Evolutionary conservation across 1,284 basidiomycete species (phyloP), one percentile per base, ranked within the genome.

Genomic region (Austroboletus niveus): DNA sequence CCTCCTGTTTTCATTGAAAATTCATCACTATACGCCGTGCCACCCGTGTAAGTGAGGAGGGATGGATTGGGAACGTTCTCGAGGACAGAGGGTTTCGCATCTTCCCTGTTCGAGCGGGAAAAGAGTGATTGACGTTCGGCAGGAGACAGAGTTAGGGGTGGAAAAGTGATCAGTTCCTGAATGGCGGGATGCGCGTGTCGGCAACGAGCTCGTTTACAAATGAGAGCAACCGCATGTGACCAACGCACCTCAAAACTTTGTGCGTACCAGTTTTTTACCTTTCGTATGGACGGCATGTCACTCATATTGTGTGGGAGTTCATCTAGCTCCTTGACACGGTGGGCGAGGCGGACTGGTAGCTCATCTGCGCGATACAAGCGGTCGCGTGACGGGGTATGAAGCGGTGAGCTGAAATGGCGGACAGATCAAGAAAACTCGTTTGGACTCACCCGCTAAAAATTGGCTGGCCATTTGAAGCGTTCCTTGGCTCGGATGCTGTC

Each of bases 211-310:
- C 41, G 15, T 49, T 39, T 47, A 45, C 27, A 24, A 36, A 30
- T 30, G 8, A 5, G 30, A 9, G 9, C 9, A 30, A n/a, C 7
- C 34, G 34, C 11, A 35, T 35, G 14, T 29, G 34, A 30, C 75
- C 82, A 56, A 56, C 63, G 22, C 49, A 94, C 94, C 79, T 98
- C 92, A 65, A 99, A 99, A 15, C 92, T 95, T 75, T 99, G 93
- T 0, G 95, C 96, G 68, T 99, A 99, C 96, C 96, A 99, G 66
- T 97, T 88, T 76, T 96, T 96, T 58, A 99, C 96, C 66, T 92
- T 94, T 58, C 89, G 84, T 59, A 99, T 98, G 44, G 89, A 92
- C 0, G 90, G 86, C 95, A 97, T 98, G 52, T 86, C 83, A 63
- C 87, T 88, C 54, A 99, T 79, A 48, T 93, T 89, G 70, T 98